phyloP scores from a whole-genome alignment of 169 alveolate genomes.

The Eimeria sp. region DNA sequence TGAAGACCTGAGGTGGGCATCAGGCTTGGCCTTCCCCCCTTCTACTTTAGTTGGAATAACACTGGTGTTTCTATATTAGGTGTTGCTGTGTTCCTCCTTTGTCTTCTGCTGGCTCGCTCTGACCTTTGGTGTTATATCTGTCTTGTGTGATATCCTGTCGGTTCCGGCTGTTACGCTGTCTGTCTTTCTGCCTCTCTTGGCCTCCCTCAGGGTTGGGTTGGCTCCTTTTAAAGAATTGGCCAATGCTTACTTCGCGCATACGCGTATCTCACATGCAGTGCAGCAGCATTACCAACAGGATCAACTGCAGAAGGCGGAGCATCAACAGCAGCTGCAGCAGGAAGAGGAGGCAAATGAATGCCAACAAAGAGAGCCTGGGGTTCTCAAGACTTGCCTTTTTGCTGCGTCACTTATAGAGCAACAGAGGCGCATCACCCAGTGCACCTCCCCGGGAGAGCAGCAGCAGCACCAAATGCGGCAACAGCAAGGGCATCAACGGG shows the following conservation, averaged over 20 bases:
- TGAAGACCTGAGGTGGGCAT: constrained; percentile 25
- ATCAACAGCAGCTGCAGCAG: neutral
- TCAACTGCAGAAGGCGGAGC: constrained; percentile 28
- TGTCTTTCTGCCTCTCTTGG: no score
- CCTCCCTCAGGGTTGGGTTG: neutral
- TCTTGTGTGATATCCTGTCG: no score
- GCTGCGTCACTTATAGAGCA: constrained; percentile 43
- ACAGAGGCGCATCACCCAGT: constrained; percentile 21
- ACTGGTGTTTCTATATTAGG: neutral
- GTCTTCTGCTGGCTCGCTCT: no score
- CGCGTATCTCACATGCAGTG: neutral
- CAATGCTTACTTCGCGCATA: neutral
- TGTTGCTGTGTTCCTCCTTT: no score
- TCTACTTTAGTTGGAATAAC: neutral
- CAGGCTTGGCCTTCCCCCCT: neutral
- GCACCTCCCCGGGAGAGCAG: neutral
- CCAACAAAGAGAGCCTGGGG: neutral
- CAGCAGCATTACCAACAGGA: constrained; percentile 21
- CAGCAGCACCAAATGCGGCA: constrained; percentile 40
- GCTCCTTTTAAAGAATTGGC: constrained; percentile 39
- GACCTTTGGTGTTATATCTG: no score
- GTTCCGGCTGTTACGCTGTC: no score
- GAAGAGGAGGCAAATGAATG: neutral
- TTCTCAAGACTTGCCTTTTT: constrained; percentile 67
- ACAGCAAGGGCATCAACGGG: constrained; percentile 8